Base-by-base conservation (phyloP, 768 basidiomycete genomes). In the Boletus sensibilis region DNA sequence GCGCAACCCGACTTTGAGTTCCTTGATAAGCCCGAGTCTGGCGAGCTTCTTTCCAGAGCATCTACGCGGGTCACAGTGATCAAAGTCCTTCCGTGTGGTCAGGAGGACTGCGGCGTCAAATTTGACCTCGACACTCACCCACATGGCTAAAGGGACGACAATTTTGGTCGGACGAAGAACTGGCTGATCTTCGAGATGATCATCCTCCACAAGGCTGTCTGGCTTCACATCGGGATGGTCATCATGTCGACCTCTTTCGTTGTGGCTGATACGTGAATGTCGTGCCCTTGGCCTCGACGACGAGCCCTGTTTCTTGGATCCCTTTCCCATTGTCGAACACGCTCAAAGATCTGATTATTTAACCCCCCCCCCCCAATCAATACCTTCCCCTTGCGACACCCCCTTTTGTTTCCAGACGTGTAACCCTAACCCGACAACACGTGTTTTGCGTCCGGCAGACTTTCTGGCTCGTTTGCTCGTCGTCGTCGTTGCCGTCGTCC, bases 31-130 rank as follows among this genome's bases (percentile, higher is more conserved):
- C 2, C 92, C 90, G 18, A 93, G 80, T 10, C 97, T 78, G 3
- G 92, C 79, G 6, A 99, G 83, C 68, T 92, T 95, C 78, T 97
- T 98, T 4, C 97, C 97, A 5, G 84, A 86, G 63, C 88, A 90
- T 52, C 84, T 76, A 45, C 87, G 86, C 0, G 96, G 95, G 70
- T 99, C 96, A 68, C 97, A 99, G 69, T 99, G 97, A 69, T 91
- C 88, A 73, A 99, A 98, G 69, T 99, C 96, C 94, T 96, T 41
- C 25, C 13, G 8, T 7, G 27, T 10, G 31, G 20, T 57, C 21
- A 50, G 35, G 13, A 25, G 27, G 3, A 16, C 20, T 13, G 12
- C 1, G 12, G 21, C 12, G 6, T 46, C 20, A 7, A 13, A 44
- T 44, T 16, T 23, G 37, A 41, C 5, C 1, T 14, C 9, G 27